Evolutionary conservation across 192 early-diverging fungal genomes (phyloP).

Genomic region (Entomortierella lignicola): DNA sequence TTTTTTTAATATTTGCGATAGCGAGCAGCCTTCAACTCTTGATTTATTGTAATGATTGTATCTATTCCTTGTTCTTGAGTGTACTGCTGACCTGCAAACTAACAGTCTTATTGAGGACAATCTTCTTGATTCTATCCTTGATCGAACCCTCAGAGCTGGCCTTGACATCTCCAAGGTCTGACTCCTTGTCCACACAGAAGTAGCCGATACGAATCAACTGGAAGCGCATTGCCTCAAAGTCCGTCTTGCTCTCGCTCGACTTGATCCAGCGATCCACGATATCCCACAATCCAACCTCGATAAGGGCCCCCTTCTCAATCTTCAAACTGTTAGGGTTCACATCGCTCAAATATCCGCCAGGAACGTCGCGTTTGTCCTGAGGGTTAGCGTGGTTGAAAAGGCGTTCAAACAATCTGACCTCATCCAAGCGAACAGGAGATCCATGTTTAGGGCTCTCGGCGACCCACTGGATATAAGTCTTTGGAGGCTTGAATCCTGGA

Average conservation of each 20-base stretch:
- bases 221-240: constrained; percentile 88
- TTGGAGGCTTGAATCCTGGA: constrained; percentile 80
- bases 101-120: constrained; percentile 44
- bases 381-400: constrained; percentile 95
- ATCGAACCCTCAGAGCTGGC: constrained; percentile 50
- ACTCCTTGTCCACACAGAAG: constrained; percentile 96
- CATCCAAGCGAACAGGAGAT: constrained; percentile 85
- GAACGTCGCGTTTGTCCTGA: constrained; percentile 77
- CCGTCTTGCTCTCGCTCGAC: constrained; percentile 65
- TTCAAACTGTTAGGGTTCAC: constrained; percentile 84
- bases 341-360: constrained; percentile 92
- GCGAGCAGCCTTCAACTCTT: not conserved
- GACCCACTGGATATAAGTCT: constrained; percentile 99
- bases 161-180: constrained; percentile 73
- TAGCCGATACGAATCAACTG: constrained; percentile 98
- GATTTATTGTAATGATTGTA: not conserved
- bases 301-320: constrained; percentile 75
- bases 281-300: constrained; percentile 87
- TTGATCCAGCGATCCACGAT: constrained; percentile 66
- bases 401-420: constrained; percentile 86
- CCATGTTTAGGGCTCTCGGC: constrained; percentile 84
- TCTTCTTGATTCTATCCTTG: constrained; percentile 43
- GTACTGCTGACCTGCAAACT: constrained; percentile 42
- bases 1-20: not conserved
- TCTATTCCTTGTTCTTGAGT: constrained; percentile 35